Conservation (phyloP, 106 monocot genomes). For the Iris macrosiphon region DNA sequence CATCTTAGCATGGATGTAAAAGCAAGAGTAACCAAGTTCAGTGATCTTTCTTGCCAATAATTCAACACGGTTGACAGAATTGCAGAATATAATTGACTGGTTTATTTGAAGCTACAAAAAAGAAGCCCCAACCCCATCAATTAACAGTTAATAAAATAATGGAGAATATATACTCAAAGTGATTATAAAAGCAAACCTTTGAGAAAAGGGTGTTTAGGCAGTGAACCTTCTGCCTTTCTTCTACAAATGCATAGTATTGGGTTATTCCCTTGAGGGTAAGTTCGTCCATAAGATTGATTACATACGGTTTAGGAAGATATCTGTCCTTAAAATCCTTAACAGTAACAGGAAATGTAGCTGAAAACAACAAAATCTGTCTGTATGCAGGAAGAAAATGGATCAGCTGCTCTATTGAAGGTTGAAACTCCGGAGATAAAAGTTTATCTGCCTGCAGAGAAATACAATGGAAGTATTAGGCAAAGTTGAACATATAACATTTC, state of each 20-base stretch:
- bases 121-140: conserved; percentile 1
- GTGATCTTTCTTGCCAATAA: conserved; percentile 94
- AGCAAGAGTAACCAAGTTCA: conserved; percentile 93
- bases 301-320: conserved; percentile 74
- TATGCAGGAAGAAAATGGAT: conserved; percentile 66
- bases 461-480: background rate
- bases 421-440: conserved; percentile 94
- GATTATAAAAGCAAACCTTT: conserved; percentile 45
- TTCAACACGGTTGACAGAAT: conserved; percentile 93
- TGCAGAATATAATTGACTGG: conserved; percentile 95
- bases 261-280: conserved; percentile 96
- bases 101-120: conserved; percentile 55
- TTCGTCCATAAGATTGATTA: conserved; percentile 98
- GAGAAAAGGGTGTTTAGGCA: conserved; percentile 98
- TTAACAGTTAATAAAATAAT: background rate
- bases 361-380: conserved; percentile 83
- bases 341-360: conserved; percentile 95
- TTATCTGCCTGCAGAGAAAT: conserved; percentile 73
- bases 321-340: conserved; percentile 92
- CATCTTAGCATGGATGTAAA: conserved; percentile 47
- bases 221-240: conserved; percentile 96
- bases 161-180: background rate
- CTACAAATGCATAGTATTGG: conserved; percentile 95
- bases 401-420: conserved; percentile 77
- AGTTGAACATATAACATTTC: too few species aligned